These are phyloP conservation scores for Solanum chiquidenum DNA, from an alignment of 257 asterid species.

Conservation along the genomic window DNA sequence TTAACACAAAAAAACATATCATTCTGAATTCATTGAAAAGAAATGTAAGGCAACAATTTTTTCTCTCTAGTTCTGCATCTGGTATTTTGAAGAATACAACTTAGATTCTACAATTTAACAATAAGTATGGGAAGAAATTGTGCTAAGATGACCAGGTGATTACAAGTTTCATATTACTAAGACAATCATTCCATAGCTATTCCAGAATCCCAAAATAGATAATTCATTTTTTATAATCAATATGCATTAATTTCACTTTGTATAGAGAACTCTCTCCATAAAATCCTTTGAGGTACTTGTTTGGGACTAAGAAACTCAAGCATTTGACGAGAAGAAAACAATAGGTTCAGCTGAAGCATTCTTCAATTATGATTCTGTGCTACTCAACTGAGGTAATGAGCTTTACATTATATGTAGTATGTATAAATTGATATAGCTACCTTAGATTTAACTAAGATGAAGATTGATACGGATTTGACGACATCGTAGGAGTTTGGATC, in stretches of 20 bases:
- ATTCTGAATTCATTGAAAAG: no score
- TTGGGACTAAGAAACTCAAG: background rate
- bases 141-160: background rate
- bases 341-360: background rate
- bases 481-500: background rate
- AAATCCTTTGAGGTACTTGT: background rate
- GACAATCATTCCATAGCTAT: background rate
- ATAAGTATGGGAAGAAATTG: background rate
- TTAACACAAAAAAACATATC: no score
- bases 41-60: no score
- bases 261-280: background rate
- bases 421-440: background rate
- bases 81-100: no score
- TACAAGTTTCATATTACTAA: background rate
- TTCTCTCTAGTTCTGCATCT: no score
- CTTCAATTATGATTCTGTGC: background rate
- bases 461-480: background rate
- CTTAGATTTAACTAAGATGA: background rate
- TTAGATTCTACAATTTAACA: no score
- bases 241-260: background rate
- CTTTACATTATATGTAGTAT: no score
- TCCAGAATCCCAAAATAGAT: background rate
- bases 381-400: no score
- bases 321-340: background rate
- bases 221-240: background rate